Percentiles rank a stretch among this genome's conserved stretches.
These are phyloP conservation scores for Sergeia podlipaevii DNA, from an alignment of 208 protist species.

Conservation along the genomic window DNA sequence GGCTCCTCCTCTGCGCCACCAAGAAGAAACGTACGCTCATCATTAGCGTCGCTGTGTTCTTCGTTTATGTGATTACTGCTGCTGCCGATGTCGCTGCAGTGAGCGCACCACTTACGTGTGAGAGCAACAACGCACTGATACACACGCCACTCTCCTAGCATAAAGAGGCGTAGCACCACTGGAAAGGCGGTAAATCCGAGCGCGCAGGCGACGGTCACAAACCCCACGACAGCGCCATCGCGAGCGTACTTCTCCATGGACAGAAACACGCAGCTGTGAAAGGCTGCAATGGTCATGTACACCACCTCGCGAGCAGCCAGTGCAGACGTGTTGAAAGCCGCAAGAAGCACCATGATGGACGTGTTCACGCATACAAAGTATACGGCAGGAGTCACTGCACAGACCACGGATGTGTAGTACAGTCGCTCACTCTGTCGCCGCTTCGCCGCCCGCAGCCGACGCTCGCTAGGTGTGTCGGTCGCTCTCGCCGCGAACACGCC, in stretches of 20 bases:
- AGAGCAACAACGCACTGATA: constrained; percentile 3
- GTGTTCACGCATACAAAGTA: constrained; percentile 49
- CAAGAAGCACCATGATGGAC: constrained; percentile 30
- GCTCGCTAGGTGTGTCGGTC: constrained; percentile 38
- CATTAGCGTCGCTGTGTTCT: neutral
- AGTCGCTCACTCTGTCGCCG: constrained; percentile 34
- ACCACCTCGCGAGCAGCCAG: constrained; percentile 29
- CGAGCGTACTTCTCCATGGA: constrained; percentile 49
- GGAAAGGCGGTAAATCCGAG: constrained; percentile 75
- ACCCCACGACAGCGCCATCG: constrained; percentile 37
- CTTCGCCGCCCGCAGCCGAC: constrained; percentile 31
- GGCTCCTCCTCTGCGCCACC: neutral
- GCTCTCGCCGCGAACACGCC: constrained; percentile 23
- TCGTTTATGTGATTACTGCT: too few relatives aligned
- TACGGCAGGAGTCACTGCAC: constrained; percentile 31
- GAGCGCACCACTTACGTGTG: constrained; percentile 4
- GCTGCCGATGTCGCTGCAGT: neutral
- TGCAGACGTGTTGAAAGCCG: constrained; percentile 31
- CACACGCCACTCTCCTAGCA: constrained; percentile 32
- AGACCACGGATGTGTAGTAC: constrained; percentile 44
- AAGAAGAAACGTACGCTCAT: constrained; percentile 6
- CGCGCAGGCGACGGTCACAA: constrained; percentile 45
- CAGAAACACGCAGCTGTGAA: constrained; percentile 70
- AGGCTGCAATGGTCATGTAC: constrained; percentile 45
- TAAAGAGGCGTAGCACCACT: constrained; percentile 50